Percentiles rank a stretch among this genome's conserved stretches.
Conservation (phyloP, 2,329 filamentous ascomycete genomes). For the Tricladium varicosporioides region DNA sequence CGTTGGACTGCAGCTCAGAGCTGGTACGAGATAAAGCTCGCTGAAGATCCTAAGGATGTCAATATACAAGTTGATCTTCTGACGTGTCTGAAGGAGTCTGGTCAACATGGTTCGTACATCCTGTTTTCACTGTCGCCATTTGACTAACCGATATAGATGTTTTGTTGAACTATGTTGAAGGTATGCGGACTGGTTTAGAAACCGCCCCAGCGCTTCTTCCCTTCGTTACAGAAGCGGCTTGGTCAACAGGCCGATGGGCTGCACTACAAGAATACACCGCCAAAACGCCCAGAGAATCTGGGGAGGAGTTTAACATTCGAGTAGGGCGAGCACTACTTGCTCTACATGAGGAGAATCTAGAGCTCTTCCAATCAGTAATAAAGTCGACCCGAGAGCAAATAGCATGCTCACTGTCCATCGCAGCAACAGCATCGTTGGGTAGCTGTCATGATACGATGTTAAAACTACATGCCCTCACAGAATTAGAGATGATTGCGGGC, state of each 20-base stretch:
- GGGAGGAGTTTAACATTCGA: slow-evolving; percentile 76
- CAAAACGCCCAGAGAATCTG: slow-evolving; percentile 43
- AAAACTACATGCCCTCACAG: slow-evolving; percentile 81
- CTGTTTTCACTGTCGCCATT: slow-evolving; percentile 19
- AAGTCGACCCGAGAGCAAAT: slow-evolving; percentile 66
- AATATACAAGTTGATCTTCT: slow-evolving; percentile 82
- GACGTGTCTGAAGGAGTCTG: slow-evolving; percentile 89
- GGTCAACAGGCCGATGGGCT: slow-evolving; percentile 82
- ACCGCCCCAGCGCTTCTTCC: slow-evolving; percentile 67
- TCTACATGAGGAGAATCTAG: slow-evolving; percentile 50
- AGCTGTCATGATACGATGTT: slow-evolving; percentile 82
- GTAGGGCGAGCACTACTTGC: slow-evolving; percentile 67
- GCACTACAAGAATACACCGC: slow-evolving; percentile 67
- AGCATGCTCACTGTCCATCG: slow-evolving; percentile 70
- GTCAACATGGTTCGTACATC: slow-evolving; percentile 71
- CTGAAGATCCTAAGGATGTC: slow-evolving; percentile 71
- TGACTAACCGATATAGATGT: slow-evolving; percentile 55
- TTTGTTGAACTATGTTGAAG: slow-evolving; percentile 81
- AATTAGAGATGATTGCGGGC: slow-evolving; percentile 74
- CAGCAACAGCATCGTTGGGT: slow-evolving; percentile 76
- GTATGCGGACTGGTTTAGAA: slow-evolving; percentile 53
- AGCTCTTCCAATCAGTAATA: slow-evolving; percentile 56
- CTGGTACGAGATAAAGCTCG: slow-evolving; percentile 92
- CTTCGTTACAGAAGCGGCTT: slow-evolving; percentile 87
- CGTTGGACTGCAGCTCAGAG: slow-evolving; percentile 93